phyloP scores from a whole-genome alignment of 73 alveolate species.

The Urostyla sp. region DNA sequence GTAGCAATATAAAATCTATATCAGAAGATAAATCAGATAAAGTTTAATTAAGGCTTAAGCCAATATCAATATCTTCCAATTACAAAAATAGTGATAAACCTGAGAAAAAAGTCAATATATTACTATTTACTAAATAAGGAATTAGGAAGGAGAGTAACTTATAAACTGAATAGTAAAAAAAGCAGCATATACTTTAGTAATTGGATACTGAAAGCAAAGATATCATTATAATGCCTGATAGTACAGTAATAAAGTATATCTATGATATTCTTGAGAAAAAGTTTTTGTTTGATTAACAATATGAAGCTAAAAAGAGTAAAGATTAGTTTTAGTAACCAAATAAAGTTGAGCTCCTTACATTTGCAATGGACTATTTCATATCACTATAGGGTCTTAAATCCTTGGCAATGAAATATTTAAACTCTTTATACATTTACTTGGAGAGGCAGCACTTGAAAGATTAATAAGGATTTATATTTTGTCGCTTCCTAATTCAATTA shows the following conservation, averaged over 20 bases:
- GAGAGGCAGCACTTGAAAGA: constrained; percentile 3
- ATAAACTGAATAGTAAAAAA: too few relatives aligned
- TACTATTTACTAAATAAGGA: too few relatives aligned
- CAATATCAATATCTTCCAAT: too few relatives aligned
- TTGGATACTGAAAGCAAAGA: constrained; percentile 34
- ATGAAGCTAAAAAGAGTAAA: too few relatives aligned
- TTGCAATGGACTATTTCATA: constrained; percentile 32
- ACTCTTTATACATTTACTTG: constrained; percentile 25
- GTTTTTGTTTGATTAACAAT: constrained; percentile 29
- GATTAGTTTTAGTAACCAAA: too few relatives aligned
- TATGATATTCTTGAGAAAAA: constrained; percentile 43
- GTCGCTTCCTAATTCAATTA: constrained; percentile 33
- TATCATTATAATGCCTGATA: constrained; percentile 49
- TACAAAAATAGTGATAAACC: too few relatives aligned
- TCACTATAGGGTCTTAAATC: constrained; percentile 27
- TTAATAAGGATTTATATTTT: background rate
- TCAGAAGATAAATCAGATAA: too few relatives aligned
- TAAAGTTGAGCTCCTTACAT: too few relatives aligned
- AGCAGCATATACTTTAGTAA: background rate
- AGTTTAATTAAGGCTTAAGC: too few relatives aligned
- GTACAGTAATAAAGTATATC: constrained; percentile 8
- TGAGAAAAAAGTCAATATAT: too few relatives aligned
- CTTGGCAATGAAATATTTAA: constrained; percentile 16
- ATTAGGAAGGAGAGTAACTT: too few relatives aligned
- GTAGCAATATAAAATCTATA: too few relatives aligned